A percentile compares a stretch with the other conserved stretches of the same genome.
Conservation (phyloP, 2,329 filamentous ascomycete species). For the Volutella citrinella region DNA sequence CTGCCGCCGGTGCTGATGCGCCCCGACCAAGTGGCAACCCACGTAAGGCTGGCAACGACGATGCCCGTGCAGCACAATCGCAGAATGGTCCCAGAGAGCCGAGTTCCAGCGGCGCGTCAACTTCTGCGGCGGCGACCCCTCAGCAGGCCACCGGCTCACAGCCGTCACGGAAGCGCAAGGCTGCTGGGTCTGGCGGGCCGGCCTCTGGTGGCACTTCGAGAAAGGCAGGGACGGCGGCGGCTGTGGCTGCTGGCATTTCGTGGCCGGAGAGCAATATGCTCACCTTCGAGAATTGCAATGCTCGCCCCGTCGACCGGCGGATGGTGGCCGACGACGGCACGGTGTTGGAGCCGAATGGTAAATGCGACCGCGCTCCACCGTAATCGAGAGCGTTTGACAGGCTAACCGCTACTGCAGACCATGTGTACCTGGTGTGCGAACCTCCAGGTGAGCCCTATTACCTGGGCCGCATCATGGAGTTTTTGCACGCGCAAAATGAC, state of each 20-base stretch:
- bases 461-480: slow-evolving; percentile 96
- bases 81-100: slow-evolving; percentile 38
- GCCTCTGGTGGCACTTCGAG: slow-evolving; percentile 21
- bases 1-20: slow-evolving; percentile 37
- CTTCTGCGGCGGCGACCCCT: slow-evolving; percentile 38
- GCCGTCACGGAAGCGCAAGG: slow-evolving; percentile 82
- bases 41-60: slow-evolving; percentile 42
- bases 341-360: slow-evolving; percentile 80
- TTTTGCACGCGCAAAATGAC: slow-evolving; percentile 79
- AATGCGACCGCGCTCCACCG: slow-evolving; percentile 16
- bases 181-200: slow-evolving; percentile 43
- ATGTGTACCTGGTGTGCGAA: slow-evolving; percentile 96
- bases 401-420: slow-evolving; percentile 46
- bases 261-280: slow-evolving; percentile 78
- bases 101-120: slow-evolving; percentile 21
- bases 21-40: slow-evolving; percentile 31
- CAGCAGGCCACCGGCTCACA: slow-evolving; percentile 46
- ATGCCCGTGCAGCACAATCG: slow-evolving; percentile 33
- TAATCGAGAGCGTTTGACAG: slow-evolving; percentile 20
- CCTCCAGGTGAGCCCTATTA: slow-evolving; percentile 98
- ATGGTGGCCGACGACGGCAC: slow-evolving; percentile 91
- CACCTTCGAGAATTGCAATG: slow-evolving; percentile 73
- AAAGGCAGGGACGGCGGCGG: slow-evolving; percentile 15
- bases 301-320: slow-evolving; percentile 69
- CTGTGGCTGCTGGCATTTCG: slow-evolving; percentile 33